These are phyloP conservation scores for Avicennia marina DNA, from an alignment of 257 asterid genomes.

Conservation along the genomic window DNA sequence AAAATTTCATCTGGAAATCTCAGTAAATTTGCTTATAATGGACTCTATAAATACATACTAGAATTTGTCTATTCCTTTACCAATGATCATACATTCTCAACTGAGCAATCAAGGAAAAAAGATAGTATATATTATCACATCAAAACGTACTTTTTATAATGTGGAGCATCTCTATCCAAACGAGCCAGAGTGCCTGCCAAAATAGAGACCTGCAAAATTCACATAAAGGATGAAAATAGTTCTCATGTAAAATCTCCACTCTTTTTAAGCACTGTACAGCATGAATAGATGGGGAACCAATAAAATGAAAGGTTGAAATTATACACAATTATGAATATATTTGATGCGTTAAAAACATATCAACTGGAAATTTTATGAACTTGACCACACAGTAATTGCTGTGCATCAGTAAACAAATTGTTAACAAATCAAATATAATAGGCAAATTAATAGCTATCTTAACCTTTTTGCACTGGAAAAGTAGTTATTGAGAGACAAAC, in stretches of 20 bases:
- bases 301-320: neutral
- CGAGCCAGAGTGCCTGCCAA: slow-evolving; percentile 99
- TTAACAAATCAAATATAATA: too few species aligned
- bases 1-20: neutral
- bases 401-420: too few species aligned
- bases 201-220: slow-evolving; percentile 80
- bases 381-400: too few species aligned
- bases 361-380: slow-evolving; percentile 1
- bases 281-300: neutral
- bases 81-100: too few species aligned
- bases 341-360: neutral
- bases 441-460: neutral
- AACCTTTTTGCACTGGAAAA: neutral
- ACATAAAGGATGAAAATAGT: too few species aligned
- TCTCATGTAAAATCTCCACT: slow-evolving; percentile 4
- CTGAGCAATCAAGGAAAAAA: too few species aligned
- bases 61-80: too few species aligned
- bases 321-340: neutral
- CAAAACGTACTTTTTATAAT: slow-evolving; percentile 70
- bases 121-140: too few species aligned
- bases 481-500: too few species aligned
- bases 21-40: too few species aligned
- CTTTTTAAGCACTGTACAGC: slow-evolving; percentile 3
- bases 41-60: too few species aligned
- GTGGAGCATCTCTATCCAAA: slow-evolving; percentile 98